Evolutionary conservation across 768 basidiomycete genomes (phyloP).

Genomic region (Boletus rufocinnamomeus): DNA sequence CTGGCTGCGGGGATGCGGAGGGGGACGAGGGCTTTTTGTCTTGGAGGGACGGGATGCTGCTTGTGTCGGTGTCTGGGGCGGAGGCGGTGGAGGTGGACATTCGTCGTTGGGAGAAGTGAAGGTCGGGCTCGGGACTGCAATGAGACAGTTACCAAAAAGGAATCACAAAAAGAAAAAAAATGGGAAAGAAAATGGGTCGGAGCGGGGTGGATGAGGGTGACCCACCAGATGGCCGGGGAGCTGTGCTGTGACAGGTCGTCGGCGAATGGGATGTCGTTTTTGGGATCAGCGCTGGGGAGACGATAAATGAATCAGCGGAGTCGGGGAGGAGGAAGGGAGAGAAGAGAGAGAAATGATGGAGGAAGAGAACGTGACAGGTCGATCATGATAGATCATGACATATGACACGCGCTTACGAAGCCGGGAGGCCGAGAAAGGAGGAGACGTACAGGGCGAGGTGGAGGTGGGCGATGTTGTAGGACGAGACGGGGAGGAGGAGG

Average conservation of each 20-base stretch:
- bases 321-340: background rate
- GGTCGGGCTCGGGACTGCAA: constrained; percentile 45
- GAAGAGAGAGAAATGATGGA: constrained; percentile 13
- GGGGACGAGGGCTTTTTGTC: constrained; percentile 65
- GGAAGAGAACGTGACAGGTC: constrained; percentile 23
- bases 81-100: constrained; percentile 81
- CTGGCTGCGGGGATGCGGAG: constrained; percentile 49
- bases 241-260: constrained; percentile 50
- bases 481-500: constrained; percentile 45
- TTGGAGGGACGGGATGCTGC: constrained; percentile 54
- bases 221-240: constrained; percentile 51
- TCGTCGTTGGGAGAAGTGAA: constrained; percentile 59
- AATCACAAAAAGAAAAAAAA: constrained; percentile 1
- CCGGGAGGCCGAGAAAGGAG: constrained; percentile 1
- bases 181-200: constrained; percentile 23
- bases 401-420: constrained; percentile 30
- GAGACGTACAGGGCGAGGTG: constrained; percentile 58
- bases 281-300: constrained; percentile 40
- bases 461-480: constrained; percentile 64
- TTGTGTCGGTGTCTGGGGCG: constrained; percentile 59
- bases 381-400: constrained; percentile 37
- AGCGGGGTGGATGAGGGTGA: constrained; percentile 23
- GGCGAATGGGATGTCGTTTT: constrained; percentile 43
- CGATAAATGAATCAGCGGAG: constrained; percentile 16
- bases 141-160: constrained; percentile 17